Evolutionary conservation across 352 stramenopile species (phyloP).

Genomic region (Globisporangium sylvaticum): DNA sequence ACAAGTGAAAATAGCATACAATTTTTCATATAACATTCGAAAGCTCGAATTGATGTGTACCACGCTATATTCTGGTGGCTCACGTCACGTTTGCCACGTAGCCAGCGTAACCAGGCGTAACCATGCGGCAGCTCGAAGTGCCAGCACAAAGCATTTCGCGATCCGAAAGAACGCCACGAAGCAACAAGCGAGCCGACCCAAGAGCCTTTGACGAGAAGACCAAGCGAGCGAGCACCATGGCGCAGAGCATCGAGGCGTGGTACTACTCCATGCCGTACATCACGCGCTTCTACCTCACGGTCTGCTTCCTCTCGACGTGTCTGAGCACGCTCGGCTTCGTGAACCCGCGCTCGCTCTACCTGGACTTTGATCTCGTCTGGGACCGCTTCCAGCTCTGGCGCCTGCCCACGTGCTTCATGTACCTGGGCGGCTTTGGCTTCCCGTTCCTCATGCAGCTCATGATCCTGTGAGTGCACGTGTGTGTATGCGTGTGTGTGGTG

Average conservation of each 20-base stretch:
- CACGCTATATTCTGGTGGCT: not conserved
- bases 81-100: not conserved
- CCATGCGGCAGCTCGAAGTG: too few relatives aligned
- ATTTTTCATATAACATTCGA: not conserved
- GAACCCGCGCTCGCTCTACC: conserved; percentile 78
- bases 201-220: not conserved
- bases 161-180: not conserved
- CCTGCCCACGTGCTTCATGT: conserved; percentile 87
- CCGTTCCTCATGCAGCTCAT: conserved; percentile 90
- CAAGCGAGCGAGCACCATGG: conserved; percentile 32
- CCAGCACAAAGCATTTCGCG: not conserved
- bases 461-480: conserved; percentile 73
- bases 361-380: conserved; percentile 85
- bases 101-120: not conserved
- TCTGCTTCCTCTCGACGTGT: conserved; percentile 80
- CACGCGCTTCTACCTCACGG: conserved; percentile 82
- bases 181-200: not conserved
- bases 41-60: not conserved
- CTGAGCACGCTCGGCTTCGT: conserved; percentile 77
- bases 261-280: conserved; percentile 83
- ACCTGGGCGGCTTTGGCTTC: conserved; percentile 85
- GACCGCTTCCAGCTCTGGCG: conserved; percentile 88
- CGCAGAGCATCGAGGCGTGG: conserved; percentile 75
- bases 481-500: not conserved
- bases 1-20: not conserved